phyloP scores from a whole-genome alignment of 2,329 filamentous ascomycete genomes.

The Aspergillus tubingensis region DNA sequence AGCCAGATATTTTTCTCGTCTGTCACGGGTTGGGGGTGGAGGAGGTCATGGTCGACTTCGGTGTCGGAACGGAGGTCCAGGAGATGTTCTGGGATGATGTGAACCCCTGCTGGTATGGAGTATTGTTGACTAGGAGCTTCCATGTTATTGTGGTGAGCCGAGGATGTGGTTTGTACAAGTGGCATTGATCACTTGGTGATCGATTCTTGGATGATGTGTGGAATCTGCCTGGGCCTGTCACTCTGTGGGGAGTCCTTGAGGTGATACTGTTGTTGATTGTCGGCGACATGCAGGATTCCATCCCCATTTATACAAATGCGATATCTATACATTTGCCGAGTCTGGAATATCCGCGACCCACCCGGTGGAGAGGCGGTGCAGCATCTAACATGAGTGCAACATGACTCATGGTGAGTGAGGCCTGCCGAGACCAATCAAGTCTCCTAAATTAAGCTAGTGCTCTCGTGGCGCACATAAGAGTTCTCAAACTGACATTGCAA shows the following conservation, averaged over 20 bases:
- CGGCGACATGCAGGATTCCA: neutral
- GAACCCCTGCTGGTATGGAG: neutral
- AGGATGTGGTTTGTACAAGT: neutral
- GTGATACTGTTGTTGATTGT: neutral
- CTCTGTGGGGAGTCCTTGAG: neutral
- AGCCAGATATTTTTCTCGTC: slow-evolving; percentile 10
- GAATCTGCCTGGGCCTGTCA: neutral
- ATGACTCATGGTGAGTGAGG: neutral
- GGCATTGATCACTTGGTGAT: neutral
- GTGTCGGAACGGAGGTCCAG: neutral
- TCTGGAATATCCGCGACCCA: neutral
- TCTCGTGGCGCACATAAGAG: neutral
- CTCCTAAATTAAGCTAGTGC: neutral
- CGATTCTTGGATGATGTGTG: neutral
- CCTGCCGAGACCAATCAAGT: neutral
- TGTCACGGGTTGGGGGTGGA: neutral
- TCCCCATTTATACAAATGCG: neutral
- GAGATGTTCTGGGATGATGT: neutral
- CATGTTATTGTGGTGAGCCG: neutral
- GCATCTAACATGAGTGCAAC: neutral
- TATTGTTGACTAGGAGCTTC: neutral
- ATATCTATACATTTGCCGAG: neutral
- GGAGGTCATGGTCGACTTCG: slow-evolving; percentile 2
- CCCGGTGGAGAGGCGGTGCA: neutral
- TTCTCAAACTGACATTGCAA: neutral